Conservation (phyloP, 2,329 filamentous ascomycete species). For the Calonectria naviculata region DNA sequence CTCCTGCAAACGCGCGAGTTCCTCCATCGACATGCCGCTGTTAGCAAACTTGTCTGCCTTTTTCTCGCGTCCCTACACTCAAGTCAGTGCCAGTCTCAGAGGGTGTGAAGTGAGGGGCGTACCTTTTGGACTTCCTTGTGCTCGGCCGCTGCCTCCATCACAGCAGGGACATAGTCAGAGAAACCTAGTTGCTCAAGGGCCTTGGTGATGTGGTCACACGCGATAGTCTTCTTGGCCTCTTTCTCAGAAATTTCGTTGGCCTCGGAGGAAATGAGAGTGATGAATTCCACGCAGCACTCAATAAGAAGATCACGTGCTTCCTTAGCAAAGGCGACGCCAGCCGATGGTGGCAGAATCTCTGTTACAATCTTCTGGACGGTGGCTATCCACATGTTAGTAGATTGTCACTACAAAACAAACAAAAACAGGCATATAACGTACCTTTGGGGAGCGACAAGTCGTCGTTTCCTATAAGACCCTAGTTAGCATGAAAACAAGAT, state of each 20-base stretch:
- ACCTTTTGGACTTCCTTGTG: constrained; percentile 96
- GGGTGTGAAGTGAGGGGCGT: constrained; percentile 35
- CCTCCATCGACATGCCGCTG: constrained; percentile 90
- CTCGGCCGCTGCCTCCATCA: constrained; percentile 86
- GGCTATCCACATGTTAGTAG: constrained; percentile 55
- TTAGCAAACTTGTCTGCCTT: constrained; percentile 98
- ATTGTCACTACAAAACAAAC: neutral
- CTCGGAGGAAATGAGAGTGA: constrained; percentile 97
- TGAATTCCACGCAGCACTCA: constrained; percentile 99
- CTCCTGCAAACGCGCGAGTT: constrained; percentile 88
- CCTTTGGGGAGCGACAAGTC: constrained; percentile 74
- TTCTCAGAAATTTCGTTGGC: constrained; percentile 99
- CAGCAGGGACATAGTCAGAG: constrained; percentile 88
- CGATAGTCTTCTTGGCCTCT: constrained; percentile 99
- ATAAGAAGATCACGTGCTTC: constrained; percentile 96
- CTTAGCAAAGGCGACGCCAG: constrained; percentile 88
- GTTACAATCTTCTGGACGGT: constrained; percentile 89
- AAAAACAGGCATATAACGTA: constrained; percentile 53
- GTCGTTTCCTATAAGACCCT: constrained; percentile 64
- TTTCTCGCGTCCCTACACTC: constrained; percentile 85
- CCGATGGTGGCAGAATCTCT: constrained; percentile 85
- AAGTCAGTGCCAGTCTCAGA: constrained; percentile 59
- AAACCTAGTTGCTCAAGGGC: constrained; percentile 94
- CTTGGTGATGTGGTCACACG: constrained; percentile 96
- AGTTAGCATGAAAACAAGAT: neutral